Conservation (phyloP, 139 green algal species). For the Gonium pectorale region DNA sequence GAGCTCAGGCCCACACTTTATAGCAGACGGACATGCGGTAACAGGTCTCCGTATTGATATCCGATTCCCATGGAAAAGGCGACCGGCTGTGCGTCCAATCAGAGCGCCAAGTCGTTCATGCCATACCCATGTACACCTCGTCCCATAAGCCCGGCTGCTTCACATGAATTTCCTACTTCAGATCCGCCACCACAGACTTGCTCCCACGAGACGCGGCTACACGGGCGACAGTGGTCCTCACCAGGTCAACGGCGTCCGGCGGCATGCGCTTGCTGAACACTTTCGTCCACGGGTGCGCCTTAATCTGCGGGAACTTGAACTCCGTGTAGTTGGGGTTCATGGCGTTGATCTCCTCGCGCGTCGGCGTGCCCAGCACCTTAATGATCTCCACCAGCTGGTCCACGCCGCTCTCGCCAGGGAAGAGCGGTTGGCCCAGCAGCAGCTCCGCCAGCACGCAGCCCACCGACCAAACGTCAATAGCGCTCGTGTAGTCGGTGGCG, state of each 20-base stretch:
- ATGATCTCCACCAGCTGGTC: constrained; percentile 99
- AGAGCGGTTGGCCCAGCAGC: constrained; percentile 92
- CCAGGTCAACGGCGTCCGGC: constrained; percentile 93
- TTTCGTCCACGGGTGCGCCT: constrained; percentile 96
- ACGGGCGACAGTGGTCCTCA: constrained; percentile 48
- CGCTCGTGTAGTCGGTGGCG: constrained; percentile 96
- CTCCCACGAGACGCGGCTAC: too few species aligned
- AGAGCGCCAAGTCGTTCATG: too few species aligned
- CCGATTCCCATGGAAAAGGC: too few species aligned
- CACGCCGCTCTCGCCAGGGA: constrained; percentile 95
- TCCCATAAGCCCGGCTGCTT: too few species aligned
- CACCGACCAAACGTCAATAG: constrained; percentile 98
- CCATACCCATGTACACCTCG: too few species aligned
- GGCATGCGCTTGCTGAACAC: constrained; percentile 96
- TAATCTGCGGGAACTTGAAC: constrained; percentile 99
- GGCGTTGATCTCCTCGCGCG: constrained; percentile 94
- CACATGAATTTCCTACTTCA: too few species aligned
- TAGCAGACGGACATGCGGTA: too few species aligned
- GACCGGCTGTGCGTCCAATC: too few species aligned
- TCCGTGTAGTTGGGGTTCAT: constrained; percentile 99
- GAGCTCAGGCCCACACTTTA: too few species aligned
- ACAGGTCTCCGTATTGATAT: too few species aligned
- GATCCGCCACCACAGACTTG: too few species aligned
- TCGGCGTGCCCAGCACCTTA: constrained; percentile 97
- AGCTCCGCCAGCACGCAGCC: constrained; percentile 99